phyloP scores from a whole-genome alignment of 2,329 filamentous ascomycete species.

The Alternaria ventricosa region DNA sequence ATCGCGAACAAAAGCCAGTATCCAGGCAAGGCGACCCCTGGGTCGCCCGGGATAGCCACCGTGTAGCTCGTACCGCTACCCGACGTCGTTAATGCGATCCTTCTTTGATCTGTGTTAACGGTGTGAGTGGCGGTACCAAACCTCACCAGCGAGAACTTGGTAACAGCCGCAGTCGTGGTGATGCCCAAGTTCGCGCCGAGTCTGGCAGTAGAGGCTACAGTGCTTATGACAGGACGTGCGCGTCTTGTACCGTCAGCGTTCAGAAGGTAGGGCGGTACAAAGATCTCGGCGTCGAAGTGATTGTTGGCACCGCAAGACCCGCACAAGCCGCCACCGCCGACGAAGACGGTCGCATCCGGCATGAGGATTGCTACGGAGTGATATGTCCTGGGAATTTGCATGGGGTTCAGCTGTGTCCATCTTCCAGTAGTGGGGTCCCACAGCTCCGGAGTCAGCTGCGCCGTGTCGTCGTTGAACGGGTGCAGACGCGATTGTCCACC shows the following conservation, averaged over 20 bases:
- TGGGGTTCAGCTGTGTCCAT: conserved; percentile 32
- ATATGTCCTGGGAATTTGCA: conserved; percentile 33
- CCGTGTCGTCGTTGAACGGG: conserved; percentile 29
- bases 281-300: conserved; percentile 64
- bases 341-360: conserved; percentile 34
- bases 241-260: conserved; percentile 52
- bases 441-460: conserved; percentile 28
- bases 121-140: conserved; percentile 61
- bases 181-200: conserved; percentile 43
- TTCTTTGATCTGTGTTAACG: conserved; percentile 65
- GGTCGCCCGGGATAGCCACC: conserved; percentile 55
- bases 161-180: conserved; percentile 32
- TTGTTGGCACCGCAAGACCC: conserved; percentile 50
- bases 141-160: conserved; percentile 55
- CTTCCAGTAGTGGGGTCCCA: conserved; percentile 28
- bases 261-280: conserved; percentile 63
- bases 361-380: conserved; percentile 38
- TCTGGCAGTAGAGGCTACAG: conserved; percentile 36
- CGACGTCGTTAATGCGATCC: conserved; percentile 53
- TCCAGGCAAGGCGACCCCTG: conserved; percentile 60
- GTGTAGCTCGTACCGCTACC: conserved; percentile 48
- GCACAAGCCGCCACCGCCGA: conserved; percentile 52
- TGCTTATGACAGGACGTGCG: conserved; percentile 53
- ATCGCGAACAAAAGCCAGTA: conserved; percentile 63
- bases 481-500: conserved; percentile 30